Percentiles rank a stretch among this genome's conserved stretches.
These are phyloP conservation scores for Pyrenopolyporus hunteri DNA, from an alignment of 495 filamentous ascomycete genomes.

Conservation along the genomic window DNA sequence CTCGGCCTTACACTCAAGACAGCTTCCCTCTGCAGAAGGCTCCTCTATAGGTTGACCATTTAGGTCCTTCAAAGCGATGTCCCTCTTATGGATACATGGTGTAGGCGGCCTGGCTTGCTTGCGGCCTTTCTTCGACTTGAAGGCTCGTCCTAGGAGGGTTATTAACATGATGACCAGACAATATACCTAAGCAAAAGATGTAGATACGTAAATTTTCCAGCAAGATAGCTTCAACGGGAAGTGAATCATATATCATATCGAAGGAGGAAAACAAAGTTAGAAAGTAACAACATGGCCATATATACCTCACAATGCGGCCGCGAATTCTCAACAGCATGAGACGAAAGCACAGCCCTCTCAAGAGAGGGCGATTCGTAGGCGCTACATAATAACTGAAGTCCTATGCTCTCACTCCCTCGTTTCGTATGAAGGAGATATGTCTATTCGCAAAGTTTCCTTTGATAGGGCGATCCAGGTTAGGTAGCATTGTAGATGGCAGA, in stretches of 20 bases:
- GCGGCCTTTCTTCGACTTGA: neutral
- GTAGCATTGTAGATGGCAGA: neutral
- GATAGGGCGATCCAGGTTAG: neutral
- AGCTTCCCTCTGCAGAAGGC: neutral
- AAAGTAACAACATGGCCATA: conserved; percentile 13
- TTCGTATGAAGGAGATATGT: neutral
- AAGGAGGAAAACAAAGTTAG: neutral
- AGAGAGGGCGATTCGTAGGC: neutral
- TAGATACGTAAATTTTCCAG: neutral
- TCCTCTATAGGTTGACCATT: neutral
- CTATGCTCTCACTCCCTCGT: neutral
- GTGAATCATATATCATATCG: conserved; percentile 6
- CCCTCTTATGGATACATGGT: conserved; percentile 25
- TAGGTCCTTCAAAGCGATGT: conserved; percentile 1
- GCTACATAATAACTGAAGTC: neutral
- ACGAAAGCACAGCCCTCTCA: neutral
- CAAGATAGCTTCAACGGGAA: neutral
- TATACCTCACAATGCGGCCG: too few relatives aligned
- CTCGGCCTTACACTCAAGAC: conserved; percentile 28
- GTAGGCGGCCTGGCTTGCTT: neutral
- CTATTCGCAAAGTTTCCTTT: neutral
- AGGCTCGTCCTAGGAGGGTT: neutral
- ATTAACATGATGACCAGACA: conserved; percentile 12
- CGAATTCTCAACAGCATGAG: neutral
- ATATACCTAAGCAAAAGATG: neutral